Conservation (phyloP, 2,329 filamentous ascomycete species). For the Magnaporthiopsis poae region DNA sequence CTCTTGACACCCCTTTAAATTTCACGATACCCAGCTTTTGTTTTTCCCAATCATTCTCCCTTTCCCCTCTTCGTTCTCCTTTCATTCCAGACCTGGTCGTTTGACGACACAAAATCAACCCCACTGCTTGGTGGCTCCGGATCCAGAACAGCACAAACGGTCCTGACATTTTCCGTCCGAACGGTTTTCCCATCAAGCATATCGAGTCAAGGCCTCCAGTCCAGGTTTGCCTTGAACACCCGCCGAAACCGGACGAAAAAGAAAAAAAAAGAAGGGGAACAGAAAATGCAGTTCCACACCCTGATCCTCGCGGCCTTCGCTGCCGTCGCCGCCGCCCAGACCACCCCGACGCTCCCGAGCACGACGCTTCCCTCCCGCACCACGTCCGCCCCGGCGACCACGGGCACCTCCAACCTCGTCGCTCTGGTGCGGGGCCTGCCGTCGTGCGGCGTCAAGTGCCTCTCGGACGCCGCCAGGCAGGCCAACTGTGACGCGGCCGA, state of each 20-base stretch:
- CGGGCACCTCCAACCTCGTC: not conserved
- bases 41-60: not conserved
- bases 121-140: too few relatives aligned
- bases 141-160: too few relatives aligned
- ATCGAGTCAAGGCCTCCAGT: not conserved
- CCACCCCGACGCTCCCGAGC: not conserved
- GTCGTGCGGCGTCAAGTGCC: slow-evolving; percentile 1
- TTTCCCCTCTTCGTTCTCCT: not conserved
- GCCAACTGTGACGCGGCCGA: slow-evolving; percentile 2
- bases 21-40: not conserved
- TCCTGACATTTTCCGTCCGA: not conserved
- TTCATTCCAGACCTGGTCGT: not conserved
- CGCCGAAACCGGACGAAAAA: not conserved
- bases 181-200: not conserved
- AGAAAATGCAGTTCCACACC: slow-evolving; percentile 3
- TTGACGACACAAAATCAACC: too few relatives aligned
- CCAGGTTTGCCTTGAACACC: not conserved
- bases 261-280: too few relatives aligned
- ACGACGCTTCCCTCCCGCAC: not conserved
- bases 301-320: not conserved
- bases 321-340: slow-evolving; percentile 3
- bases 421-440: not conserved
- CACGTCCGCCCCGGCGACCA: not conserved
- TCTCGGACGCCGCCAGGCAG: not conserved
- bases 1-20: not conserved